These are phyloP conservation scores for Fusarium piperis DNA, from an alignment of 2,329 filamentous ascomycete species.

Conservation along the genomic window DNA sequence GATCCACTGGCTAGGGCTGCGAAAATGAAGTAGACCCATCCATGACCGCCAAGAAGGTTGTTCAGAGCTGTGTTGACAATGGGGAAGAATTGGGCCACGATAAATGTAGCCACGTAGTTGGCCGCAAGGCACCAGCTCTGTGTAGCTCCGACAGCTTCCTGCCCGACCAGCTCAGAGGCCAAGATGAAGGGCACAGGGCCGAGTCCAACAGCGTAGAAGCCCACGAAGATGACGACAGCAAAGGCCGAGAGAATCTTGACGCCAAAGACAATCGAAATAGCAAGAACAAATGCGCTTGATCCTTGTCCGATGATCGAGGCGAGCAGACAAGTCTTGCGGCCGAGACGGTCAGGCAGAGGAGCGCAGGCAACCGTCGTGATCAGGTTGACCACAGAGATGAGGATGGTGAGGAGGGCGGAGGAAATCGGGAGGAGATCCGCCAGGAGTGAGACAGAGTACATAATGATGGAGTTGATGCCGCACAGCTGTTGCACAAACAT, in stretches of 20 bases:
- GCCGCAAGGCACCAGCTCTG: constrained; percentile 89
- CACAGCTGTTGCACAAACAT: constrained; percentile 95
- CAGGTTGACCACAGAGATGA: constrained; percentile 88
- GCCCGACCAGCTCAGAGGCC: constrained; percentile 87
- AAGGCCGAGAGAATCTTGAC: constrained; percentile 81
- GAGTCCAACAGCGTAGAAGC: constrained; percentile 87
- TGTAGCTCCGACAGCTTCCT: constrained; percentile 89
- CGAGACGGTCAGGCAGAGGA: constrained; percentile 85
- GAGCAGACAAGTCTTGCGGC: constrained; percentile 86
- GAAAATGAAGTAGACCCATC: constrained; percentile 94
- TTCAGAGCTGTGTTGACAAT: constrained; percentile 81
- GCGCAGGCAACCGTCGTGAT: constrained; percentile 83
- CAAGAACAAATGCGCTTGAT: constrained; percentile 77
- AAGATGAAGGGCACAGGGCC: constrained; percentile 96
- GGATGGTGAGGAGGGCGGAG: constrained; percentile 84
- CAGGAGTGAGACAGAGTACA: constrained; percentile 96
- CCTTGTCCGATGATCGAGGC: constrained; percentile 88
- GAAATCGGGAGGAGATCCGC: constrained; percentile 82
- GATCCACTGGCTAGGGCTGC: constrained; percentile 75
- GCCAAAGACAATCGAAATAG: constrained; percentile 79
- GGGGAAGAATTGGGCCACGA: constrained; percentile 96
- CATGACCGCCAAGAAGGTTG: constrained; percentile 69
- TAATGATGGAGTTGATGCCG: constrained; percentile 96
- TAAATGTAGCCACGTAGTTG: constrained; percentile 90
- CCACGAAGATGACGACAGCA: constrained; percentile 85